phyloP scores from a whole-genome alignment of 345 rosid genomes.

The Sisymbrium altissimum region DNA sequence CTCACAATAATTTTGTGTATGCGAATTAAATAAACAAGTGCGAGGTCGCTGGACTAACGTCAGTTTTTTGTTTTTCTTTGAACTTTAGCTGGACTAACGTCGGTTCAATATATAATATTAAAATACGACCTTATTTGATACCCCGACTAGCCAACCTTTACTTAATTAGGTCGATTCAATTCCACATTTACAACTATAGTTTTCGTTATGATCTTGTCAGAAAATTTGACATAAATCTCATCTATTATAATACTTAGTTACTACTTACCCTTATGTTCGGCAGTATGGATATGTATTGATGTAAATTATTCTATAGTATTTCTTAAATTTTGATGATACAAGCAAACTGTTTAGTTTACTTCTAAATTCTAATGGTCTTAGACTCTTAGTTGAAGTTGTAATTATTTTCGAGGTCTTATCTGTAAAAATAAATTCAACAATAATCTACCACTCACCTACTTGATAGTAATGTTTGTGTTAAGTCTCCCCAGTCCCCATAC shows the following conservation, averaged over 20 bases:
- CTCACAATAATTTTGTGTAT: background rate
- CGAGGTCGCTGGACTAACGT: slow-evolving; percentile 22
- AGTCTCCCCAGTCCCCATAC: background rate
- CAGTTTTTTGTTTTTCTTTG: no score
- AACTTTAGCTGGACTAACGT: no score
- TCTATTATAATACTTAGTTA: background rate
- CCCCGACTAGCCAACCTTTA: background rate
- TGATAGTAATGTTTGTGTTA: slow-evolving; percentile 20
- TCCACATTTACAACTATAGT: background rate
- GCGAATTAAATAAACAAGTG: background rate
- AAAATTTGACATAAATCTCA: background rate
- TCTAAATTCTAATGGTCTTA: background rate
- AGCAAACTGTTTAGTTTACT: slow-evolving; percentile 5
- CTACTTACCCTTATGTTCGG: background rate
- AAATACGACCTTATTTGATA: slow-evolving; percentile 7
- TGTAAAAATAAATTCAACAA: background rate
- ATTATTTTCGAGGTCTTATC: background rate
- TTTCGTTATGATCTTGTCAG: background rate
- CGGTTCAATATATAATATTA: slow-evolving; percentile 1
- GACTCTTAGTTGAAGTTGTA: background rate
- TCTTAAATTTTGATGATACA: background rate
- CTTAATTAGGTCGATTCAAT: background rate
- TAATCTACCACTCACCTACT: slow-evolving; percentile 19
- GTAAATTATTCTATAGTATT: background rate
- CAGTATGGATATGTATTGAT: background rate